Percentiles rank a stretch among this genome's conserved stretches.
phyloP scores from a whole-genome alignment of 2,329 filamentous ascomycete genomes.

The Fusarium tjaetaba region DNA sequence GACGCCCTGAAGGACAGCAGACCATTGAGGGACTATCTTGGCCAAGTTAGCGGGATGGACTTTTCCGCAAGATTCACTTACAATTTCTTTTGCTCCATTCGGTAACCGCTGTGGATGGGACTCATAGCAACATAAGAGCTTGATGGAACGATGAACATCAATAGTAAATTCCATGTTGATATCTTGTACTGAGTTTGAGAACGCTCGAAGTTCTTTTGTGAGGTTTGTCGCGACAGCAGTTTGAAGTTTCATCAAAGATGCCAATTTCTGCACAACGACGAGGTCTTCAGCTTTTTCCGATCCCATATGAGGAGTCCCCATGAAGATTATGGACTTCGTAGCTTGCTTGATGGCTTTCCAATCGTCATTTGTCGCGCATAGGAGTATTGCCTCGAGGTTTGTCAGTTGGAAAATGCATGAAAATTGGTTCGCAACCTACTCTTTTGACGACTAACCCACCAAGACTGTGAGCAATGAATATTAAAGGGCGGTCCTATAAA shows the following conservation, averaged over 20 bases:
- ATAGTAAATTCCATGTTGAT: slow-evolving; percentile 39
- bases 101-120: slow-evolving; percentile 32
- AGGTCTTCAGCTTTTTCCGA: slow-evolving; percentile 33
- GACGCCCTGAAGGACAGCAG: slow-evolving; percentile 34
- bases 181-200: slow-evolving; percentile 33
- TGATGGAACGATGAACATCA: slow-evolving; percentile 34
- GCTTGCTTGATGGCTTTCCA: slow-evolving; percentile 30
- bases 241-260: slow-evolving; percentile 29
- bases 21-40: slow-evolving; percentile 38
- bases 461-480: slow-evolving; percentile 35
- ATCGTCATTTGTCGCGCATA: slow-evolving; percentile 33
- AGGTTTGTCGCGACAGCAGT: slow-evolving; percentile 29
- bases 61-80: neutral
- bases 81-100: slow-evolving; percentile 30
- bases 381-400: slow-evolving; percentile 21
- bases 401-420: neutral
- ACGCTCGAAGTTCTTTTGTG: slow-evolving; percentile 32
- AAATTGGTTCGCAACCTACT: slow-evolving; percentile 32
- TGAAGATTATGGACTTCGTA: slow-evolving; percentile 34
- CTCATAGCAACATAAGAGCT: slow-evolving; percentile 36
- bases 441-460: slow-evolving; percentile 34
- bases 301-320: slow-evolving; percentile 39
- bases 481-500: slow-evolving; percentile 24
- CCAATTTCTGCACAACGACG: slow-evolving; percentile 33
- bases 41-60: neutral